A percentile compares a stretch with the other conserved stretches of the same genome.
Evolutionary conservation across 169 alveolate species (phyloP).

Genomic region (Eimeria sp.): DNA sequence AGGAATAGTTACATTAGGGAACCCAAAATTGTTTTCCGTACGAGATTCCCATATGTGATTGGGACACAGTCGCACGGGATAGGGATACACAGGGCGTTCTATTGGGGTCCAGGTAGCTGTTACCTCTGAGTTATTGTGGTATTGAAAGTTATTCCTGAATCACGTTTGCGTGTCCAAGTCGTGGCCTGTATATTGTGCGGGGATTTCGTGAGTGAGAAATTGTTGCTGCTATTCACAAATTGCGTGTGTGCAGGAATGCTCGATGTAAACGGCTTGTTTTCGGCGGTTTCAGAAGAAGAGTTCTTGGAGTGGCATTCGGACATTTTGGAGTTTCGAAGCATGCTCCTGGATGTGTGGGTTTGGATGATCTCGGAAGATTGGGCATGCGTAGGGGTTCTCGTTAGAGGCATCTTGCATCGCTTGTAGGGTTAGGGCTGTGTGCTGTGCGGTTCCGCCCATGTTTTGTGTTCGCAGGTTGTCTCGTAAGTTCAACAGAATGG

Average conservation of each 20-base stretch:
- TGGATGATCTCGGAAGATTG: neutral
- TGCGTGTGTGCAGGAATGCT: constrained; percentile 72
- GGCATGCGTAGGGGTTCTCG: neutral
- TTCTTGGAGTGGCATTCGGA: constrained; percentile 77
- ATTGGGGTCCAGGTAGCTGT: neutral
- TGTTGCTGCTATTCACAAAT: neutral
- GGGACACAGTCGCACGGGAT: neutral
- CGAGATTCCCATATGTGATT: neutral
- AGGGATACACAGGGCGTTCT: neutral
- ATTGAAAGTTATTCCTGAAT: neutral
- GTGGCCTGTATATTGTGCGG: neutral
- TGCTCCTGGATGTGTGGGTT: constrained; percentile 79
- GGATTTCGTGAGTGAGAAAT: neutral
- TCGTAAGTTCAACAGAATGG: constrained; percentile 73
- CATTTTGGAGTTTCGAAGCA: constrained; percentile 80
- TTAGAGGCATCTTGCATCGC: neutral
- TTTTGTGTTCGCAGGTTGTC: constrained; percentile 69
- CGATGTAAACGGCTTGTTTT: constrained; percentile 70
- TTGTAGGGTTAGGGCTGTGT: neutral
- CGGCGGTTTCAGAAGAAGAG: constrained; percentile 64
- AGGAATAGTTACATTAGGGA: neutral
- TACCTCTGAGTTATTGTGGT: neutral
- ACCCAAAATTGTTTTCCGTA: neutral
- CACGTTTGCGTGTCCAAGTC: neutral
- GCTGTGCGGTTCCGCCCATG: neutral